These are phyloP conservation scores for Ichthyophthirius multifiliis DNA, from an alignment of 169 alveolate genomes.

Conservation along the genomic window DNA sequence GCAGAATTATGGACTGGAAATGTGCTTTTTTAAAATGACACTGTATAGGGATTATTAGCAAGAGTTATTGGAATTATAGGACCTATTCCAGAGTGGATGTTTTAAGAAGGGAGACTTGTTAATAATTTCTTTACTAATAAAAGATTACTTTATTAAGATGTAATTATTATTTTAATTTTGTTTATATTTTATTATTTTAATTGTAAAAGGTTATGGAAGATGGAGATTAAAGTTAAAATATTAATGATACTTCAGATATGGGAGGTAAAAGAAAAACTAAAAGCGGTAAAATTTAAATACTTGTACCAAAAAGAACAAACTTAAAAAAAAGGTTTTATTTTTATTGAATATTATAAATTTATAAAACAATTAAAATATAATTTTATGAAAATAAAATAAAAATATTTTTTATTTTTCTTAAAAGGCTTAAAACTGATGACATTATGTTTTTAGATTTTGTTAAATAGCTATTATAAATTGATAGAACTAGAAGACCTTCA, in stretches of 20 bases:
- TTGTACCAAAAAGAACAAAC: constrained; percentile 79
- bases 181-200: neutral
- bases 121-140: constrained; percentile 85
- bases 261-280: constrained; percentile 42
- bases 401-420: neutral
- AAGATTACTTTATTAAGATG: constrained; percentile 82
- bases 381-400: neutral
- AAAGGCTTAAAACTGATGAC: constrained; percentile 79
- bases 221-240: constrained; percentile 52
- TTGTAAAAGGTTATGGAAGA: constrained; percentile 30
- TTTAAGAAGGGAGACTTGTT: constrained; percentile 83
- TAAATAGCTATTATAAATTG: constrained; percentile 69
- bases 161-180: neutral
- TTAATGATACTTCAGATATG: constrained; percentile 40
- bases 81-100: constrained; percentile 89
- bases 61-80: constrained; percentile 89
- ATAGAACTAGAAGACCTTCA: constrained; percentile 80
- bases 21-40: constrained; percentile 83
- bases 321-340: constrained; percentile 48
- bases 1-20: constrained; percentile 92
- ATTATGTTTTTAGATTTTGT: constrained; percentile 78
- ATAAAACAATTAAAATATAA: neutral
- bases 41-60: constrained; percentile 84
- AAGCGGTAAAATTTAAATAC: constrained; percentile 69
- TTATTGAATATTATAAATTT: neutral